Base-by-base conservation (phyloP, 2,329 filamentous ascomycete genomes). In the Dryadomyces quercus-mongolicae region DNA sequence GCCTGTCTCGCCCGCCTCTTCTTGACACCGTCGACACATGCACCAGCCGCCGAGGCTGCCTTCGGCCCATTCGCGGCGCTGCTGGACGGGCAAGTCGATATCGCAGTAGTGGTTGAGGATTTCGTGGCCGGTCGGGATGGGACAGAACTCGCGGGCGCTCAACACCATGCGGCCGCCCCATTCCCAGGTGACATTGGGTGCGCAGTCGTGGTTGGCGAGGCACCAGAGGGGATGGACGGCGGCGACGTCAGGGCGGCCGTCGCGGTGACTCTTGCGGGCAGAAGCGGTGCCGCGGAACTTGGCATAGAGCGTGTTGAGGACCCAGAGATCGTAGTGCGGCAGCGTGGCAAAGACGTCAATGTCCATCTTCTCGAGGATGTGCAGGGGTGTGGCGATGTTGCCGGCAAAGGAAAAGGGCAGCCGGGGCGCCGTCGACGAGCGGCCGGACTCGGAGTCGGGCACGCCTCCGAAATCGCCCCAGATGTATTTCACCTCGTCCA, bases 181-280 rank as follows among this genome's bases (percentile, higher is more conserved):
- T 63, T 95, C 88, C 93, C 93, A 98, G 3, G 80, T 80, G 43
- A 97, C 90, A 67, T 95, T 96, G 9, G 93, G 93, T 65, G 95
- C 84, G 69, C 93, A 98, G 66, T 90, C 89, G 67, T 98, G 93
- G 64, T 98, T 98, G 31, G 92, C 91, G 34, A 97, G 75, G 69
- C 91, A 97, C 90, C 93, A 98, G 61, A 95, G 82, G 2, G 92
- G 90, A 70, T 97, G 91, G 31, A 97, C 91, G 31, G 92, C 92
- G 31, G 88, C 89, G 5, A 95, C 86, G 63, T 97, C 93, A 0
- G 93, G 92, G 10, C 88, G 81, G 3, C 90, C 88, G 58, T 92
- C 87, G 61, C 80, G 79, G 0, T 77, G 77, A 58, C 81, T 89
- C 60, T 93, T 84, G 43, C 88, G 80, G 5, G 91, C 92, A 2